Base-by-base conservation (phyloP, 129 eudicot species). In the Erigeron canadensis region DNA sequence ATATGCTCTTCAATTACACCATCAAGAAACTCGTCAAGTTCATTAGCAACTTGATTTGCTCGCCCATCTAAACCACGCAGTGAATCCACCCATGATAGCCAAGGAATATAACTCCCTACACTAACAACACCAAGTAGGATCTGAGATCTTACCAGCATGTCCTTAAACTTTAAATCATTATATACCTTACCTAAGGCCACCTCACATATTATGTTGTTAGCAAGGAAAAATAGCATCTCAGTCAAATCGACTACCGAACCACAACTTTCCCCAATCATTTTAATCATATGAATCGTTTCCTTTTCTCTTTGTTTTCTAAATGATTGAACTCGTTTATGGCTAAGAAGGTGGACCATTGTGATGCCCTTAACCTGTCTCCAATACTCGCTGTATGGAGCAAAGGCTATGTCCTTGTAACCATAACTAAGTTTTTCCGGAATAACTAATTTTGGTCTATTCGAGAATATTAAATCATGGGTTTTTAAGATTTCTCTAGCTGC, bases 361-460 rank as follows among this genome's bases (percentile, higher is more conserved):
- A 70, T 72, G 70, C 85, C 69, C 58, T 72, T 81, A 5, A 73
- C 10, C 54, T 77, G 88, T 43, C 83, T 77, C 88, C 83, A 81
- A 8, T 77, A 74, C 70, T 73, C 77, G 1, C 77, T 70, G 19
- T 73, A 73, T 0, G 80, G 61, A 6, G 78, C 50, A 28, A 65
- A 67, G 0, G 65, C 83, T 34, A 81, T 47, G 72, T 76, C 84
- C 59, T 56, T 83, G 0, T 50, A 47, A 6, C 73, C 61, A 39
- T 71, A 79, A 6, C 15, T 12, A 62, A 79, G 75, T 47, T 60
- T 68, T 4, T 38, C 15, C 0, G 75, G 21, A 7, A 77, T 44
- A n/a, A 18, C 68, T 13, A 61, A 38, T 10, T 71, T 44, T 2
- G 87, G 85, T 63, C 85, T 48, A 63, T 17, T 72, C 4, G 78